A percentile compares a stretch with the other conserved stretches of the same genome.
Conservation (phyloP, 1,139 yeast species). For the Candida neerlandica region DNA sequence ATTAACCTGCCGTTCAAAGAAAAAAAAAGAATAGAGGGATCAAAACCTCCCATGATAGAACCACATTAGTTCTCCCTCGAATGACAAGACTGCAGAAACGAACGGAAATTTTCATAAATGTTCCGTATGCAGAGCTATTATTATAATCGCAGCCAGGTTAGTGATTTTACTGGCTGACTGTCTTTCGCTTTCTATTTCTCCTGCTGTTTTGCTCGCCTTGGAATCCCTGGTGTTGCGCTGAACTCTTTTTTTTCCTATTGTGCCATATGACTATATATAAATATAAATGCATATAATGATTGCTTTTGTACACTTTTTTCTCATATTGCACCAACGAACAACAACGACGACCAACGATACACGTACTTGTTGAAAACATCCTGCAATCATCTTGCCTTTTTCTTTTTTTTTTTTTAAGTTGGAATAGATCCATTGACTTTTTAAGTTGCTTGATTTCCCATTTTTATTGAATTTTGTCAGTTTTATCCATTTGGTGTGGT, state of each 20-base stretch:
- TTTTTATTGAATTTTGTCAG: too few species aligned
- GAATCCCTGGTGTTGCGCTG: not conserved
- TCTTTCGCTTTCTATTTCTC: not conserved
- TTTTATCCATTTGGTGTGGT: too few species aligned
- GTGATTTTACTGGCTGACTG: conserved; percentile 18
- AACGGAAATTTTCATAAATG: not conserved
- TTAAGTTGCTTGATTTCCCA: too few species aligned
- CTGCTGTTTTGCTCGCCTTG: not conserved
- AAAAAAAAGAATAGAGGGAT: not conserved
- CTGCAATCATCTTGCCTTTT: too few species aligned
- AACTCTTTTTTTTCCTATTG: not conserved
- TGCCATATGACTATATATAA: not conserved
- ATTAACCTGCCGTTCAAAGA: too few species aligned
- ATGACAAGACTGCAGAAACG: not conserved
- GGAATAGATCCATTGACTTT: too few species aligned
- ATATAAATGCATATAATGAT: not conserved
- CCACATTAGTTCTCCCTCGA: not conserved
- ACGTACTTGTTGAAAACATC: too few species aligned
- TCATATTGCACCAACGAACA: too few species aligned
- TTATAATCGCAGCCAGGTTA: not conserved
- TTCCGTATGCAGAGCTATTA: not conserved
- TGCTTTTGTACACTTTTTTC: too few species aligned
- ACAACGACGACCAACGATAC: too few species aligned
- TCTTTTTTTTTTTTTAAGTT: too few species aligned
- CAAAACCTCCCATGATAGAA: too few species aligned